Percentiles rank a stretch among this genome's conserved stretches.
These are phyloP conservation scores for Wakefieldia striispora DNA, from an alignment of 768 basidiomycete species.

Conservation along the genomic window DNA sequence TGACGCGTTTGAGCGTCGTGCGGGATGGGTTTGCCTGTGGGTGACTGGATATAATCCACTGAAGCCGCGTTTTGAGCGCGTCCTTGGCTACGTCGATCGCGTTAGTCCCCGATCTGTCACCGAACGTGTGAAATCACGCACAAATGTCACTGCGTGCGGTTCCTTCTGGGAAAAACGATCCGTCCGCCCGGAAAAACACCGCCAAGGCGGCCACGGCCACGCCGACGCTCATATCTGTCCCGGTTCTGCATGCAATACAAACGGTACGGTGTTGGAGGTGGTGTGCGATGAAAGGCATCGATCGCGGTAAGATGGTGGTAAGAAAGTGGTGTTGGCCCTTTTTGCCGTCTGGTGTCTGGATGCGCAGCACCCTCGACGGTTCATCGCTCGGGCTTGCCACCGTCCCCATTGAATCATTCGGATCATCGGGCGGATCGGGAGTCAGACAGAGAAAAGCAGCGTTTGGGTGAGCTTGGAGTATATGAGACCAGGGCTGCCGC, in stretches of 20 bases:
- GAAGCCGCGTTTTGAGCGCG: conserved; percentile 67
- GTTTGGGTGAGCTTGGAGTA: conserved; percentile 1
- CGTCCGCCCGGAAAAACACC: conserved; percentile 55
- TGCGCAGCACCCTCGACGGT: conserved; percentile 11
- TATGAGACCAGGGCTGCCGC: neutral
- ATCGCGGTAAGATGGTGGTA: conserved; percentile 44
- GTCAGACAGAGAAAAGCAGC: conserved; percentile 19
- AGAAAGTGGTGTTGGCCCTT: conserved; percentile 52
- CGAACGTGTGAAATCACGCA: conserved; percentile 13
- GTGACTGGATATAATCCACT: conserved; percentile 80
- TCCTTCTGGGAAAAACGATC: conserved; percentile 25
- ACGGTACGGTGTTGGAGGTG: conserved; percentile 38
- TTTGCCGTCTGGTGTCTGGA: conserved; percentile 45
- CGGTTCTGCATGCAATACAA: conserved; percentile 54
- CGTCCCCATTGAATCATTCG: neutral
- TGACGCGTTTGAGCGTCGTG: conserved; percentile 74
- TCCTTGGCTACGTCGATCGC: conserved; percentile 45
- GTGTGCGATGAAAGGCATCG: conserved; percentile 44
- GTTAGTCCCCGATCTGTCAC: neutral
- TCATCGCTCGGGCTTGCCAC: neutral
- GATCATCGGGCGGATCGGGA: neutral
- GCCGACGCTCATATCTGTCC: conserved; percentile 64
- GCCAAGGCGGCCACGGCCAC: conserved; percentile 59
- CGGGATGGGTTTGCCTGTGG: conserved; percentile 83
- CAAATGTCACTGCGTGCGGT: conserved; percentile 12